A percentile compares a stretch with the other conserved stretches of the same genome.
Conservation (phyloP, 768 basidiomycete genomes). For the Russula ochroleuca region DNA sequence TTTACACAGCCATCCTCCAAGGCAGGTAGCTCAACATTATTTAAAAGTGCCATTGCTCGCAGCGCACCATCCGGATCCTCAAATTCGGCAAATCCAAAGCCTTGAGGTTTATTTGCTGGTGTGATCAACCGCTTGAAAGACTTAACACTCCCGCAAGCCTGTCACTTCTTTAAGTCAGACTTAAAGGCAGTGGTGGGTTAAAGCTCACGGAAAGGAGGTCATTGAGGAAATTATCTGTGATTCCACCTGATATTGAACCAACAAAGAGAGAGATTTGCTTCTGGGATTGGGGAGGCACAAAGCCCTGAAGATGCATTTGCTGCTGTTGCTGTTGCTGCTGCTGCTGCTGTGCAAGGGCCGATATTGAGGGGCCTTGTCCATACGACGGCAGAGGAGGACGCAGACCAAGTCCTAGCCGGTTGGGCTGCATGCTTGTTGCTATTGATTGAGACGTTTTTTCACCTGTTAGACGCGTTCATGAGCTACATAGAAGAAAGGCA, state of each 20-base stretch:
- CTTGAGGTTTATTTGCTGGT: constrained; percentile 89
- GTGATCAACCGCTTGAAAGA: constrained; percentile 93
- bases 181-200: background rate
- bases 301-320: constrained; percentile 54
- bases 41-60: constrained; percentile 63
- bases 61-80: constrained; percentile 91
- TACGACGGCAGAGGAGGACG: constrained; percentile 83
- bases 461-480: background rate
- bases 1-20: constrained; percentile 55
- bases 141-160: constrained; percentile 88
- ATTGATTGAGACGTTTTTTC: background rate
- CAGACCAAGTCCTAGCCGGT: constrained; percentile 77
- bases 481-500: background rate
- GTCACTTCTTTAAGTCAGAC: background rate
- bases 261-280: constrained; percentile 80
- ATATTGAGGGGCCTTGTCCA: constrained; percentile 90
- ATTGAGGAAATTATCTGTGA: constrained; percentile 78
- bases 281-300: constrained; percentile 59
- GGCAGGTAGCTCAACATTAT: constrained; percentile 59
- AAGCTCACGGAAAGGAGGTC: constrained; percentile 65
- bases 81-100: constrained; percentile 95
- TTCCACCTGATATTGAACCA: constrained; percentile 93
- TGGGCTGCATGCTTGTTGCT: constrained; percentile 52
- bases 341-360: constrained; percentile 85
- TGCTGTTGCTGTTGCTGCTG: constrained; percentile 59